phyloP scores from a whole-genome alignment of 2,329 filamentous ascomycete genomes.

The Cercospora sp. region DNA sequence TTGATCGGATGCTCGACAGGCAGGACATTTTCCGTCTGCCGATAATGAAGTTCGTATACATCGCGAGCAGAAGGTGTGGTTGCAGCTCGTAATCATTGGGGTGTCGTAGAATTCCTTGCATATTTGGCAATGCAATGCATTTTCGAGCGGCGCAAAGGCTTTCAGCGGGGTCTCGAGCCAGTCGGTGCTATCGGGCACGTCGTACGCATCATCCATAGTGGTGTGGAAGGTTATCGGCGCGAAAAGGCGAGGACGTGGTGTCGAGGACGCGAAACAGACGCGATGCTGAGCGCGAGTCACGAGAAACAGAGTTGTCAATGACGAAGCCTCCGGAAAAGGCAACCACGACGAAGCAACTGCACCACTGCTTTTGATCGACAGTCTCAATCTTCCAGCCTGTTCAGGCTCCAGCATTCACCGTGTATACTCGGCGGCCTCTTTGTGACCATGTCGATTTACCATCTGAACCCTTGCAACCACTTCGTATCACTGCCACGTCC shows the following conservation, averaged over 20 bases:
- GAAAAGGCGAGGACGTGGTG: neutral
- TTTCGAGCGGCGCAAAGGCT: constrained; percentile 70
- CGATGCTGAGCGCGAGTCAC: neutral
- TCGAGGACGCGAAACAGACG: constrained; percentile 6
- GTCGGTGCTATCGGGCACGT: constrained; percentile 76
- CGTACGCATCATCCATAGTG: constrained; percentile 34
- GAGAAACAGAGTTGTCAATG: constrained; percentile 7
- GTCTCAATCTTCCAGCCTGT: neutral
- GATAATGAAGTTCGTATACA: constrained; percentile 88
- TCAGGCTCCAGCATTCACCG: neutral
- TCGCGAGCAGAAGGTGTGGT: constrained; percentile 93
- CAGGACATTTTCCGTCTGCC: constrained; percentile 81
- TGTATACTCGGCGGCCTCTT: neutral
- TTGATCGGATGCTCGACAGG: constrained; percentile 77
- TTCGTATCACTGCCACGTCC: constrained; percentile 1
- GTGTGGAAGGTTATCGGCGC: neutral
- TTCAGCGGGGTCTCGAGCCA: constrained; percentile 73
- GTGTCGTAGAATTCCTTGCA: constrained; percentile 97
- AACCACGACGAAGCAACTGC: neutral
- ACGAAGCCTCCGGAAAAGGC: constrained; percentile 6
- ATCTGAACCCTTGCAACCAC: neutral
- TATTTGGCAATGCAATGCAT: constrained; percentile 87
- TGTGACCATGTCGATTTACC: neutral
- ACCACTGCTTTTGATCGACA: neutral
- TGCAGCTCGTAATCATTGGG: constrained; percentile 92